Base-by-base conservation (phyloP, 257 asterid species). In the Rehmannia glutinosa region DNA sequence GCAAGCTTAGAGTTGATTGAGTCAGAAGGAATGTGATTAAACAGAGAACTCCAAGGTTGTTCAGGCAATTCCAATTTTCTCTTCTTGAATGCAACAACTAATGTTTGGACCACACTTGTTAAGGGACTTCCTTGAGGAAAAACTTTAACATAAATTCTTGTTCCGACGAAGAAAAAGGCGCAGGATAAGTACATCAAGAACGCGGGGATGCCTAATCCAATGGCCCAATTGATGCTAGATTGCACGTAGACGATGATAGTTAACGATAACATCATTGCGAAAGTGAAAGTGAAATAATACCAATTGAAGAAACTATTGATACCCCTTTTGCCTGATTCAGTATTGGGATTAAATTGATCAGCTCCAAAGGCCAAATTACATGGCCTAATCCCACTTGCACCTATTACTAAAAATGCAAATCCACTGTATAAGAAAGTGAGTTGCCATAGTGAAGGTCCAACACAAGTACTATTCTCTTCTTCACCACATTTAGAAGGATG, bases 371-470 rank as follows among this genome's bases (percentile, higher is more conserved):
- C 83, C 4, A 83, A 58, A 28, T 83, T 83, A 42, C 88, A 83
- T 0, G 88, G 88, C 70, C 88, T 60, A 7, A 83, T 83, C 17
- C 88, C 88, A 11, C 88, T 83, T 1, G 88, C 83, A 0, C 88
- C 85, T 21, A 80, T 13, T 11, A 70, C 67, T 0, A 83, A 69
- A 6, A 83, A 39, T 6, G 45, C 70, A 59, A 80, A 83, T 3
- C 63, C 71, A 0, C 24, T 17, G 45, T 13, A 75, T 16, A 83
- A 36, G 47, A 83, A 75, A 0, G 62, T 36, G 11, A 77, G 62
- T 30, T 83, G 85, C 66, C 80, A 57, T 1, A 73, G 2, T 0
- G 85, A 59, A 8, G 88, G 74, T 12, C 52, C 83, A 0, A 8
- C 24, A 21, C 88, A 83, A 1, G 2, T 1, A 21, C 28, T 20